Evolutionary conservation across 768 basidiomycete species (phyloP).

Genomic region (Leccinum imitatum): DNA sequence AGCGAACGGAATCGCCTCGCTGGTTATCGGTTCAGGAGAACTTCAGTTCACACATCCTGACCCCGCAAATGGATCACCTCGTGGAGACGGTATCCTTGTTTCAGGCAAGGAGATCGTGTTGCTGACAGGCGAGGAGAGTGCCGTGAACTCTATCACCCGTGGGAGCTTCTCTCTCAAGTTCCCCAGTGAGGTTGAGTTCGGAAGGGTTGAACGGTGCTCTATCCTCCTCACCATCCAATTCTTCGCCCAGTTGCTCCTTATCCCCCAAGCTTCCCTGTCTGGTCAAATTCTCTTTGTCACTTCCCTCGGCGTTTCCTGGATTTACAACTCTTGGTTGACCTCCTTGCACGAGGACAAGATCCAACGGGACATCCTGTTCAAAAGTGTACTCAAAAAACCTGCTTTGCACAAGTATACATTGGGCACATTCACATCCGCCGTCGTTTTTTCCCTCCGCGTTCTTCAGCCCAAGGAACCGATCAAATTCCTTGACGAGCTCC

Average conservation of each 20-base stretch:
- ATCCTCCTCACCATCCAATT: conserved; percentile 24
- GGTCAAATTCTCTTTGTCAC: conserved; percentile 15
- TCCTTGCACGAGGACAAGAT: not conserved
- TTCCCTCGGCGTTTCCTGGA: no score
- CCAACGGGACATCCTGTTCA: conserved; percentile 6
- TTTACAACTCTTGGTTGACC: no score
- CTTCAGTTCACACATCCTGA: no score
- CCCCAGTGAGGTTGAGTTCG: not conserved
- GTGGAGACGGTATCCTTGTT: no score
- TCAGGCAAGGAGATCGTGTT: conserved; percentile 2
- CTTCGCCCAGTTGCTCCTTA: conserved; percentile 27
- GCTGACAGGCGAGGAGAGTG: conserved; percentile 1
- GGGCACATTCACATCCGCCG: conserved; percentile 15
- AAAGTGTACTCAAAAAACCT: not conserved
- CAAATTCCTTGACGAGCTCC: conserved; percentile 12
- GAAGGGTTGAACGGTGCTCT: conserved; percentile 11
- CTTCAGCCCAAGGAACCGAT: conserved; percentile 6
- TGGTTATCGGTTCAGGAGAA: no score
- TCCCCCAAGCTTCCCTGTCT: conserved; percentile 2
- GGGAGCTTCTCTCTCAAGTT: conserved; percentile 13
- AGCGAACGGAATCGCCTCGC: no score
- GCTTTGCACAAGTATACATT: conserved; percentile 4
- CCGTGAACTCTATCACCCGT: conserved; percentile 9
- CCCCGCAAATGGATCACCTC: no score
- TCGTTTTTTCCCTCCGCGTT: conserved; percentile 18